These are phyloP conservation scores for Nematocida minor DNA, from an alignment of 371 early-diverging fungal genomes.

Conservation along the genomic window DNA sequence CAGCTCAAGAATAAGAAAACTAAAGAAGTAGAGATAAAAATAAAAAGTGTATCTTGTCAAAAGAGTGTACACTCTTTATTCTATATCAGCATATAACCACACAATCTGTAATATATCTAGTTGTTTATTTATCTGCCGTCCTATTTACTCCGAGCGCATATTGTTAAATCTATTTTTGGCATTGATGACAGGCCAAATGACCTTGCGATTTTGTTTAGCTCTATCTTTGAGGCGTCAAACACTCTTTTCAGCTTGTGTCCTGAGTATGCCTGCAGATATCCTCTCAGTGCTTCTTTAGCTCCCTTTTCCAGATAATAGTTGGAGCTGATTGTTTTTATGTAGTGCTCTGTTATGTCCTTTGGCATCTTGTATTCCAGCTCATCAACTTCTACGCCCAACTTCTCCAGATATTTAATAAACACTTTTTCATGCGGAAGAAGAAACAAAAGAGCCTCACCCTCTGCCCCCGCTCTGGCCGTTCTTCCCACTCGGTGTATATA, in stretches of 20 bases:
- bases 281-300: slow-evolving; percentile 90
- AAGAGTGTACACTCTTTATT: too few species aligned
- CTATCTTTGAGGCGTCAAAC: slow-evolving; percentile 80
- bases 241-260: slow-evolving; percentile 85
- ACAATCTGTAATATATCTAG: too few species aligned
- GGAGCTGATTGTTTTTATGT: slow-evolving; percentile 78
- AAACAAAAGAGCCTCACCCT: slow-evolving; percentile 65
- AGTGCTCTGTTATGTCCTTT: slow-evolving; percentile 18
- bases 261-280: slow-evolving; percentile 89
- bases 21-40: neutral
- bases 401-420: slow-evolving; percentile 45
- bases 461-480: slow-evolving; percentile 68
- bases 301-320: slow-evolving; percentile 92
- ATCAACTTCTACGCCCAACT: slow-evolving; percentile 38
- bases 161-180: slow-evolving; percentile 67
- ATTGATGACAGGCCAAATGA: slow-evolving; percentile 89
- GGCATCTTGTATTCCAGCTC: slow-evolving; percentile 9
- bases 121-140: too few species aligned
- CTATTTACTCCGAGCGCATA: slow-evolving; percentile 22
- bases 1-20: too few species aligned
- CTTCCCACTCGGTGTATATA: slow-evolving; percentile 85
- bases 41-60: too few species aligned
- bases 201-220: slow-evolving; percentile 79
- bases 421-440: slow-evolving; percentile 37
- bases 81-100: too few species aligned